phyloP scores from a whole-genome alignment of 2,329 filamentous ascomycete genomes.

The Alternaria infectoria region DNA sequence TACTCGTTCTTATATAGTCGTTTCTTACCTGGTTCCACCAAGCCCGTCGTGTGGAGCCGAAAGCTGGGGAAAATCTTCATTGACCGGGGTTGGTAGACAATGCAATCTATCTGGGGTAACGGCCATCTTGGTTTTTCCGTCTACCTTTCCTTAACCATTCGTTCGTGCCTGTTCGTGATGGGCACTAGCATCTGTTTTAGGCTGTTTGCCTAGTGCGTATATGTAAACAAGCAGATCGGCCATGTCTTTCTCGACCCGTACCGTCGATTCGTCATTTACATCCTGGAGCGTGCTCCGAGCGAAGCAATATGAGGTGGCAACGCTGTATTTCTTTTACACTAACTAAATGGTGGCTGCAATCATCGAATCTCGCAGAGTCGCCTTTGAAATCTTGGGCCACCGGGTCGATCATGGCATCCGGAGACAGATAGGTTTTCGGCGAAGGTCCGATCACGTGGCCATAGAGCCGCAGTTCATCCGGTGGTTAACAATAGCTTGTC shows the following conservation, averaged over 20 bases:
- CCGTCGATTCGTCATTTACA: background rate
- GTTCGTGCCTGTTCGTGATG: background rate
- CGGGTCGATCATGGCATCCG: slow-evolving; percentile 1
- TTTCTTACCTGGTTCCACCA: background rate
- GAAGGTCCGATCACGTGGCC: background rate
- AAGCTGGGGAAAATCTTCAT: background rate
- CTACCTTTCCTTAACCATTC: background rate
- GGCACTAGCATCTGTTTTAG: background rate
- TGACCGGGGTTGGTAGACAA: background rate
- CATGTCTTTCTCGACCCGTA: background rate
- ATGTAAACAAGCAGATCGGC: background rate
- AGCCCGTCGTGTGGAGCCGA: background rate
- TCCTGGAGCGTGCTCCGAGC: background rate
- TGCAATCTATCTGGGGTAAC: background rate
- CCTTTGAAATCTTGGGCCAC: background rate
- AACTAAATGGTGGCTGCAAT: background rate
- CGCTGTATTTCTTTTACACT: background rate
- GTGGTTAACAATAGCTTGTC: background rate
- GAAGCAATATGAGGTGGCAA: background rate
- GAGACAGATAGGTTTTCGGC: background rate
- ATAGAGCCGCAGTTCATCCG: slow-evolving; percentile 4
- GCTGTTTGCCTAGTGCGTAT: background rate
- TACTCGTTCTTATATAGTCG: background rate
- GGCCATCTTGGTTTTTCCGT: background rate
- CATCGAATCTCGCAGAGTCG: background rate